Evolutionary conservation across 2,329 filamentous ascomycete species (phyloP).

Genomic region (Westerdykella aurantiaca): DNA sequence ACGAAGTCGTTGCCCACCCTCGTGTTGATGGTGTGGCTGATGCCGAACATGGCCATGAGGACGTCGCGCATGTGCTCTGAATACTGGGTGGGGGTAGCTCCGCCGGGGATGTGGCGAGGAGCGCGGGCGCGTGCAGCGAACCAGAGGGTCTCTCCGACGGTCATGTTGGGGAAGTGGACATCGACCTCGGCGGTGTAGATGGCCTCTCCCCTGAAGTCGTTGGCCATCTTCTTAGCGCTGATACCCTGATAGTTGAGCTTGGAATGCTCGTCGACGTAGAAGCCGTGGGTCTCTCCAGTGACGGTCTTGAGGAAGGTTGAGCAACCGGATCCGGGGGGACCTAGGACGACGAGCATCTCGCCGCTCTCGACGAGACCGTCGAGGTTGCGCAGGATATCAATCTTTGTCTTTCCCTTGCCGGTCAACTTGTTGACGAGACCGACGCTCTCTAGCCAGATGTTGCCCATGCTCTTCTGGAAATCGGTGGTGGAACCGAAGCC

Average conservation of each 20-base stretch:
- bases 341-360: slow-evolving; percentile 71
- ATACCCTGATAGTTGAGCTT: slow-evolving; percentile 80
- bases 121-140: slow-evolving; percentile 69
- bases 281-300: slow-evolving; percentile 75
- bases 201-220: slow-evolving; percentile 72
- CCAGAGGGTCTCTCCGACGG: slow-evolving; percentile 71
- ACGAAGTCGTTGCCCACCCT: slow-evolving; percentile 70
- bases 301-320: slow-evolving; percentile 82
- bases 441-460: slow-evolving; percentile 40
- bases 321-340: slow-evolving; percentile 64
- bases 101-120: slow-evolving; percentile 56
- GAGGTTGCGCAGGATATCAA: slow-evolving; percentile 63
- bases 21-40: slow-evolving; percentile 67
- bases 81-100: slow-evolving; percentile 51
- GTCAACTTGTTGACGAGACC: slow-evolving; percentile 34
- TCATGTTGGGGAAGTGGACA: slow-evolving; percentile 71
- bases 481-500: slow-evolving; percentile 46
- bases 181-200: slow-evolving; percentile 85
- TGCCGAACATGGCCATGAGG: slow-evolving; percentile 70
- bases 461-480: slow-evolving; percentile 48
- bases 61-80: slow-evolving; percentile 63
- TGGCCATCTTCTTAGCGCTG: slow-evolving; percentile 67
- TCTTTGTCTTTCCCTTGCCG: slow-evolving; percentile 31
- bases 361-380: slow-evolving; percentile 64
- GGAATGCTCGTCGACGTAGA: slow-evolving; percentile 63